Evolutionary conservation across 2,329 filamentous ascomycete genomes (phyloP).

Genomic region (Aspergillus udagawae): DNA sequence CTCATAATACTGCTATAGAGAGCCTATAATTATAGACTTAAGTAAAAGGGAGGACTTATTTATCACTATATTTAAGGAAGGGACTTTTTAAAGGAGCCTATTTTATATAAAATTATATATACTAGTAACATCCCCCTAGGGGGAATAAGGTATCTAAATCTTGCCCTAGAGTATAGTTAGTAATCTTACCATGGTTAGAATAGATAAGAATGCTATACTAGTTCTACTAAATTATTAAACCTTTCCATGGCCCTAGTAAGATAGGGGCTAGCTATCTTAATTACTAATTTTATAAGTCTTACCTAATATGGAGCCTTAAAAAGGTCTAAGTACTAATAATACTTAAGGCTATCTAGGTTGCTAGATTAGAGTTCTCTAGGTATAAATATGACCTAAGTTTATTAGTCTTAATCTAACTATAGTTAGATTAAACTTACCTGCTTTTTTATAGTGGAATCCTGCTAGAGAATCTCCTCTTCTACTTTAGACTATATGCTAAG

Average conservation of each 20-base stretch:
- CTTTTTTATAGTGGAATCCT: no score
- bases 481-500: no score
- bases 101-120: neutral
- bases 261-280: neutral
- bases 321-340: no score
- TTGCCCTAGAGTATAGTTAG: neutral
- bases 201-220: neutral
- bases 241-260: neutral
- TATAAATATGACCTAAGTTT: no score
- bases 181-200: neutral
- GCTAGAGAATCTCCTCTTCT: no score
- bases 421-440: no score
- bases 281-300: neutral
- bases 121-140: neutral
- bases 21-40: no score
- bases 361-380: no score
- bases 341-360: no score
- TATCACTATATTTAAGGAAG: neutral
- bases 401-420: no score
- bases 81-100: neutral
- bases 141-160: neutral
- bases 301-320: no score
- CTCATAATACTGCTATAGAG: neutral
- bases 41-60: neutral
- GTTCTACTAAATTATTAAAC: neutral